Evolutionary conservation across 2,329 filamentous ascomycete species (phyloP).

Genomic region (Colletotrichum viniferum): DNA sequence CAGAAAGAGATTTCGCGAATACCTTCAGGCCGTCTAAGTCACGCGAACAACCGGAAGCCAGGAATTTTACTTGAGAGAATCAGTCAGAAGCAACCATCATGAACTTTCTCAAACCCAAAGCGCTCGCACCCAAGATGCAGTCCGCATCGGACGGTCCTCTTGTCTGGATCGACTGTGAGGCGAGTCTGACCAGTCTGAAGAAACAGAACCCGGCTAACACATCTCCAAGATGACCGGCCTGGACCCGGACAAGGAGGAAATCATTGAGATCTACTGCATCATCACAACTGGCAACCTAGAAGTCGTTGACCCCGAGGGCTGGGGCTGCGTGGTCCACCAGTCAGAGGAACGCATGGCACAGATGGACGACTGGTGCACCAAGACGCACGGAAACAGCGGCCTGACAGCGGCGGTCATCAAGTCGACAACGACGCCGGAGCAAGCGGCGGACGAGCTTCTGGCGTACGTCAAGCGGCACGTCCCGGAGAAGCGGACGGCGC

Average conservation of each 20-base stretch:
- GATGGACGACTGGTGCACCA: slow-evolving; percentile 91
- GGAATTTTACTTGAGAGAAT: not conserved
- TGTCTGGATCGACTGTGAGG: slow-evolving; percentile 83
- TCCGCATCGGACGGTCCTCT: slow-evolving; percentile 58
- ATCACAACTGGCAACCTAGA: slow-evolving; percentile 83
- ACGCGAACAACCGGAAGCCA: not conserved
- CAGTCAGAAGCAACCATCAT: not conserved
- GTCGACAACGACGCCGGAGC: slow-evolving; percentile 73
- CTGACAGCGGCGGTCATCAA: slow-evolving; percentile 77
- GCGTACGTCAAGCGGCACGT: slow-evolving; percentile 77
- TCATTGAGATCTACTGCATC: slow-evolving; percentile 91
- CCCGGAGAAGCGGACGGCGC: slow-evolving; percentile 66
- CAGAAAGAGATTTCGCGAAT: not conserved
- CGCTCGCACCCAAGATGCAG: not conserved
- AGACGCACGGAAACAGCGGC: slow-evolving; percentile 80
- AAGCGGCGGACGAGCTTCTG: slow-evolving; percentile 76
- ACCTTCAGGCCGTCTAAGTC: not conserved
- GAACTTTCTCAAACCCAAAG: slow-evolving; percentile 10
- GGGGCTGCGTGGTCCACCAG: slow-evolving; percentile 80
- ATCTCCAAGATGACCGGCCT: slow-evolving; percentile 86
- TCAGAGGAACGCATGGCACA: slow-evolving; percentile 69
- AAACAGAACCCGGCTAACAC: not conserved
- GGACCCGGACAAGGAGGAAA: slow-evolving; percentile 76
- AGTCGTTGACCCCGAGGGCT: slow-evolving; percentile 76
- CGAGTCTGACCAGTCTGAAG: slow-evolving; percentile 26